Percentiles rank a stretch among this genome's conserved stretches.
Conservation (phyloP, 768 basidiomycete species). For the Pleurotus salmoneostramineus region DNA sequence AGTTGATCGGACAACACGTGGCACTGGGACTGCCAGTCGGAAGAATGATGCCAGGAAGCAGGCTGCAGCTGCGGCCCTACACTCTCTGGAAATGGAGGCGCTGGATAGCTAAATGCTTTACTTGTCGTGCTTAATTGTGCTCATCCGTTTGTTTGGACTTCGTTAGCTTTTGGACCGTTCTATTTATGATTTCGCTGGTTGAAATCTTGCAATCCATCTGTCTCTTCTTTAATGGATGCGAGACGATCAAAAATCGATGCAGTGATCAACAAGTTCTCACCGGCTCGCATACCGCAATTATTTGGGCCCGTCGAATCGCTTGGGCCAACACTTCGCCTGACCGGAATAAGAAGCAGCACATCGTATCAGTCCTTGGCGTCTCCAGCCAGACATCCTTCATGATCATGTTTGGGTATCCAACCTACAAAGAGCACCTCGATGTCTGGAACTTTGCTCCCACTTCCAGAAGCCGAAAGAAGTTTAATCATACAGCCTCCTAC, state of each 20-base stretch:
- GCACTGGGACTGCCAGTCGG: constrained; percentile 42
- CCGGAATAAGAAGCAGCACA: neutral
- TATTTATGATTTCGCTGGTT: constrained; percentile 6
- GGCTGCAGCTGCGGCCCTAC: constrained; percentile 45
- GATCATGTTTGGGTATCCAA: neutral
- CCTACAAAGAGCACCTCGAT: too few species aligned
- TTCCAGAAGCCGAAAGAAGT: neutral
- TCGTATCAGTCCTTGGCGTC: neutral
- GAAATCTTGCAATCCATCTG: neutral
- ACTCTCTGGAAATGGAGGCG: constrained; percentile 24
- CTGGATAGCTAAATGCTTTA: neutral
- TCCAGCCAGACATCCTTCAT: neutral
- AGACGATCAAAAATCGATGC: neutral
- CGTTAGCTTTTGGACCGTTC: neutral
- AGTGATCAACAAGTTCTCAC: neutral
- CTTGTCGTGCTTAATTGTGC: neutral
- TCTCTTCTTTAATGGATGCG: constrained; percentile 3
- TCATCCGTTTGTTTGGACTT: neutral
- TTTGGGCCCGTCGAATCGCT: neutral
- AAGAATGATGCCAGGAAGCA: constrained; percentile 46
- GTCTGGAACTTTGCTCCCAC: neutral
- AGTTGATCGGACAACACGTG: constrained; percentile 52
- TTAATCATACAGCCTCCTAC: neutral
- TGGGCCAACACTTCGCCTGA: neutral
- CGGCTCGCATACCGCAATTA: neutral